Percentiles rank a stretch among this genome's conserved stretches.
Evolutionary conservation across 768 basidiomycete genomes (phyloP).

Genomic region (Tricholoma furcatifolium): DNA sequence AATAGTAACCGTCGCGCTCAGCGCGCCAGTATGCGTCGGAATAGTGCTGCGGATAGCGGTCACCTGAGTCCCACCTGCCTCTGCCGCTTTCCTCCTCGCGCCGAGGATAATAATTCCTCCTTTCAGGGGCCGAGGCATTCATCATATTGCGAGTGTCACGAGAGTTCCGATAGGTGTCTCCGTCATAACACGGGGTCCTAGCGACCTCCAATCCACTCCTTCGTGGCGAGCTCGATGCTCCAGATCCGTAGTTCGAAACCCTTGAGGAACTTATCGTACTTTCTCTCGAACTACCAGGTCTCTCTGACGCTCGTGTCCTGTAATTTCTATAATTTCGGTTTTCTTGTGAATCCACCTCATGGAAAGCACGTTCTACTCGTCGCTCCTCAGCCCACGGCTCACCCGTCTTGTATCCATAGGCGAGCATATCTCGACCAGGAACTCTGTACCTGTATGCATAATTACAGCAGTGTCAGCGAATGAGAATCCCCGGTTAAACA

Average conservation of each 20-base stretch:
- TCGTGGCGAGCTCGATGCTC: too few relatives aligned
- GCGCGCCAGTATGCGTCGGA: neutral
- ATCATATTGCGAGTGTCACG: too few relatives aligned
- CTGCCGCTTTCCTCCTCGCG: neutral
- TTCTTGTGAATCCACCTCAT: constrained; percentile 6
- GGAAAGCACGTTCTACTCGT: constrained; percentile 26
- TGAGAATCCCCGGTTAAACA: too few relatives aligned
- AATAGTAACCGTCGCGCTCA: neutral
- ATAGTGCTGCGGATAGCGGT: neutral
- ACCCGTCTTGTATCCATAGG: constrained; percentile 29
- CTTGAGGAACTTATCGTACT: constrained; percentile 1
- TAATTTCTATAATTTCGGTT: neutral
- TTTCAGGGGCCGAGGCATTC: neutral
- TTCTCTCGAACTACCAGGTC: neutral
- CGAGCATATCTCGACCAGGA: constrained; percentile 23
- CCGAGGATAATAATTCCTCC: neutral
- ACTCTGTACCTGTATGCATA: constrained; percentile 13
- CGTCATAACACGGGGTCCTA: too few relatives aligned
- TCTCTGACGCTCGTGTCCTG: neutral
- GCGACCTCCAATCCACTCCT: too few relatives aligned
- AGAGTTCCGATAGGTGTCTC: too few relatives aligned
- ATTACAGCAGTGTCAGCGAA: neutral
- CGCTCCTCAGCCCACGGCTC: constrained; percentile 29
- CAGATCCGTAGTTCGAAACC: too few relatives aligned
- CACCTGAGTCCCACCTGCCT: neutral